Evolutionary conservation across 2,329 filamentous ascomycete genomes (phyloP).

Genomic region (Drechslerella coelobrocha): DNA sequence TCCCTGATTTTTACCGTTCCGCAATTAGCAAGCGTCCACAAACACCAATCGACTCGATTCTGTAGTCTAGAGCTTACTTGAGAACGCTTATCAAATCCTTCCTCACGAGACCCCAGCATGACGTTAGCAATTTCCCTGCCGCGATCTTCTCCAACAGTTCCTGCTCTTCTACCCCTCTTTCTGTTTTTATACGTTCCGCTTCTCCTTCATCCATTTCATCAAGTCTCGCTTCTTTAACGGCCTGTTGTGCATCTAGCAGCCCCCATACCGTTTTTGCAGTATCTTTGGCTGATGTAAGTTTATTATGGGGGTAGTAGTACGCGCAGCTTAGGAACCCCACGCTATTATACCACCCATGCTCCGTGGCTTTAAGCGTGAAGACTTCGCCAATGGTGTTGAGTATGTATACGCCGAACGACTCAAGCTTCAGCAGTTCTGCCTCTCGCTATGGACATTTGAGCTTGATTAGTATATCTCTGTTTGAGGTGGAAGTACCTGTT

Average conservation of each 20-base stretch:
- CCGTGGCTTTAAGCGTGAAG: constrained; percentile 19
- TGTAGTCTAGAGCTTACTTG: constrained; percentile 12
- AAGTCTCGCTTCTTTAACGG: constrained; percentile 24
- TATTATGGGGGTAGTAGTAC: constrained; percentile 33
- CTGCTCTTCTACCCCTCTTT: constrained; percentile 33
- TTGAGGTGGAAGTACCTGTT: not conserved
- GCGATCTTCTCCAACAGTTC: constrained; percentile 29
- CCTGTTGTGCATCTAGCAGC: constrained; percentile 30
- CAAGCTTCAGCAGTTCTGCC: constrained; percentile 32
- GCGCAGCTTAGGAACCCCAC: constrained; percentile 21
- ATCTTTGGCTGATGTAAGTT: constrained; percentile 27
- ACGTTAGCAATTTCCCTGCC: constrained; percentile 28
- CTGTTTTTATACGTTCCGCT: constrained; percentile 17
- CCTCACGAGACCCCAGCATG: constrained; percentile 32
- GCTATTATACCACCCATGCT: constrained; percentile 25
- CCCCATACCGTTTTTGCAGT: constrained; percentile 39
- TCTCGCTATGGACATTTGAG: constrained; percentile 11
- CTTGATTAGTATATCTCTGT: not conserved
- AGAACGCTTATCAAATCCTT: constrained; percentile 31
- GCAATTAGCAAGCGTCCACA: not conserved
- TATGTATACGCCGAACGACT: constrained; percentile 41
- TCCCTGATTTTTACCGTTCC: constrained; percentile 4
- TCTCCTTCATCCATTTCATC: constrained; percentile 22
- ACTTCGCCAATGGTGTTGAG: constrained; percentile 33
- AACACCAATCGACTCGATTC: not conserved